Conservation (phyloP, 2,329 filamentous ascomycete species). For the Neofusicoccum kwambonambiense region DNA sequence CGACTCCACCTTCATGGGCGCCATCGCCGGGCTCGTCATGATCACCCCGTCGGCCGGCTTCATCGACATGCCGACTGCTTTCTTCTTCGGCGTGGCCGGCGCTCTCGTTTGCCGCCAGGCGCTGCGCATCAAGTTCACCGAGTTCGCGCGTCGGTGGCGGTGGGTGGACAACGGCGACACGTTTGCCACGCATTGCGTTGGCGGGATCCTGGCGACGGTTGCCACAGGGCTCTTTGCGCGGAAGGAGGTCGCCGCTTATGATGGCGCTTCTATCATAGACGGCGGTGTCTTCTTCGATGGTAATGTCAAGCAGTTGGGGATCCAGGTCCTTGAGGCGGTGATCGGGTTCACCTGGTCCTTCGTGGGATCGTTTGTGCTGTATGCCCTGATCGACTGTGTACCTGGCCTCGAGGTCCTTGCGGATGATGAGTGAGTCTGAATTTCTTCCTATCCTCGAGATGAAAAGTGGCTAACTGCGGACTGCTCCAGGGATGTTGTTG, state of each 20-base stretch:
- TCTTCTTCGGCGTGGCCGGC: conserved; percentile 50
- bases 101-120: conserved; percentile 52
- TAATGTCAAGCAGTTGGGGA: conserved; percentile 49
- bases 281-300: conserved; percentile 56
- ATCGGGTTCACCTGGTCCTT: conserved; percentile 55
- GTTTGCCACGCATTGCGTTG: conserved; percentile 56
- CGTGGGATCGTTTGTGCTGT: conserved; percentile 47
- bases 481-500: conserved; percentile 43
- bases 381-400: conserved; percentile 53
- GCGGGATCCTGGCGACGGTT: conserved; percentile 52
- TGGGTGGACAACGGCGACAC: conserved; percentile 59
- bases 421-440: conserved; percentile 49
- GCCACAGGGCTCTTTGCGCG: conserved; percentile 52
- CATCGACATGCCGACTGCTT: conserved; percentile 50
- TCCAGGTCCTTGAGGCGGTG: conserved; percentile 52
- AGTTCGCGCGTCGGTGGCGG: conserved; percentile 45
- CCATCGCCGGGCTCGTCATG: conserved; percentile 80
- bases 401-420: conserved; percentile 54
- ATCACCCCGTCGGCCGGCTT: conserved; percentile 70
- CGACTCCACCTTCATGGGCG: conserved; percentile 87
- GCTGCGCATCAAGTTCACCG: conserved; percentile 53
- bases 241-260: conserved; percentile 53
- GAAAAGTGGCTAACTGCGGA: conserved; percentile 15
- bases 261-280: conserved; percentile 49
- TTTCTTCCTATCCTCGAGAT: not conserved